These are phyloP conservation scores for Aureobasidium sp. DNA, from an alignment of 2,329 filamentous ascomycete species.

Conservation along the genomic window DNA sequence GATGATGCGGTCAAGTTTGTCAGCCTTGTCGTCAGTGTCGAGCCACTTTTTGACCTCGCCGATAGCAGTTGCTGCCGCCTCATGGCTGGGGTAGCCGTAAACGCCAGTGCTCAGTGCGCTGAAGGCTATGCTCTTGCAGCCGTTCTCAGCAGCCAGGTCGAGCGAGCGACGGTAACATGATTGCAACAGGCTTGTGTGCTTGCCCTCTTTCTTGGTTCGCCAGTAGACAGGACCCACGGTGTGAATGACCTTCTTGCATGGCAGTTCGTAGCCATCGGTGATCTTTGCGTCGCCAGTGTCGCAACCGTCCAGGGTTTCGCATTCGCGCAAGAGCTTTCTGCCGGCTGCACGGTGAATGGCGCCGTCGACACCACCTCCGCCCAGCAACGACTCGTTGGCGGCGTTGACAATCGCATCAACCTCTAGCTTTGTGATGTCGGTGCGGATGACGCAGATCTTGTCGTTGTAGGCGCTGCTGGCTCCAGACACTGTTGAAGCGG, in stretches of 20 bases:
- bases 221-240: constrained; percentile 79
- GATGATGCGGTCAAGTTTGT: constrained; percentile 62
- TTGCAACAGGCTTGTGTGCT: constrained; percentile 41
- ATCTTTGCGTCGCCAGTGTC: constrained; percentile 75
- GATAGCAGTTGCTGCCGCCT: constrained; percentile 67
- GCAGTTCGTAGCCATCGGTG: constrained; percentile 68
- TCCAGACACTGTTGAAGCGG: constrained; percentile 27
- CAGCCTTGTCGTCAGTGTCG: constrained; percentile 29
- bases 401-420: constrained; percentile 89
- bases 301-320: constrained; percentile 64
- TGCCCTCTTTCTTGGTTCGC: constrained; percentile 31
- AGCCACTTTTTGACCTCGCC: constrained; percentile 52
- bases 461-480: constrained; percentile 55
- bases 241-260: constrained; percentile 76
- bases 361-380: constrained; percentile 75
- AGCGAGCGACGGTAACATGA: constrained; percentile 66
- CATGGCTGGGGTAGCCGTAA: constrained; percentile 73
- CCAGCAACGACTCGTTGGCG: constrained; percentile 69
- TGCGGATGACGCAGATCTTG: constrained; percentile 61
- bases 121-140: constrained; percentile 70
- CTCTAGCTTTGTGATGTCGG: constrained; percentile 73
- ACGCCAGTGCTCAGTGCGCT: constrained; percentile 79
- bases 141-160: constrained; percentile 61
- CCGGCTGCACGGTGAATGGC: constrained; percentile 82
- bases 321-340: constrained; percentile 59